Base-by-base conservation (phyloP, 495 filamentous ascomycete species). In the Sabuloglossum arenarium region DNA sequence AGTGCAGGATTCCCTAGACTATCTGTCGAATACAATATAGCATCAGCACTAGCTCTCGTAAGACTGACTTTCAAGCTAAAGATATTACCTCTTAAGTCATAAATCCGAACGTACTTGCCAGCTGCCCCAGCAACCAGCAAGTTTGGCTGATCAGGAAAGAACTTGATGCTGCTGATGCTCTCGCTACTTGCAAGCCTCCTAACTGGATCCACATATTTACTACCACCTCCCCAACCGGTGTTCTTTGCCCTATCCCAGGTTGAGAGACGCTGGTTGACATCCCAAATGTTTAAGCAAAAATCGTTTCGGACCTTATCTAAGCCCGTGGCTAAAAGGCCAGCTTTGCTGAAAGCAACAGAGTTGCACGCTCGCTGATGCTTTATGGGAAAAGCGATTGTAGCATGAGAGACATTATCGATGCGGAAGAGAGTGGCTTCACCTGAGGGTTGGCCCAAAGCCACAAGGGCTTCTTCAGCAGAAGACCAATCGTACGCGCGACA, bases 401-500 rank as follows among this genome's bases (percentile, higher is more conserved):
- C 76, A 60, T 78, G 80, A 23, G 74, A 76, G 61, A 70, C 71
- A 53, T 81, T 76, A 60, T 86, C 79, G 50, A 96, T 75, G 51
- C 84, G 78, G 58, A 96, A 66, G 25, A 98, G 75, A 50, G 82
- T 84, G 57, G 88, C 85, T 60, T 91, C 81, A 30, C 91, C 93
- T 52, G 83, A 86, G 11, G 79, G 76, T 60, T 86, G 84, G 28
- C 91, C 91, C 16, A 97, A 79, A 28, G 84, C 88, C 43, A 96
- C 78, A 43, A 97, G 72, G 51, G 81, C 81, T 67, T 79, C 78
- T 59, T 86, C 73, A 19, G 75, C 72, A 10, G 86, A 82, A 0
- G 93, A 94, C 91, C 93, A 97, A 70, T 97, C 91, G 68, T 94
- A 96, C 28, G 89, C 87, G 53, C 82, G 87, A 63, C 94, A 82